phyloP scores from a whole-genome alignment of 129 eudicot species.

The Helianthus tuberosus region DNA sequence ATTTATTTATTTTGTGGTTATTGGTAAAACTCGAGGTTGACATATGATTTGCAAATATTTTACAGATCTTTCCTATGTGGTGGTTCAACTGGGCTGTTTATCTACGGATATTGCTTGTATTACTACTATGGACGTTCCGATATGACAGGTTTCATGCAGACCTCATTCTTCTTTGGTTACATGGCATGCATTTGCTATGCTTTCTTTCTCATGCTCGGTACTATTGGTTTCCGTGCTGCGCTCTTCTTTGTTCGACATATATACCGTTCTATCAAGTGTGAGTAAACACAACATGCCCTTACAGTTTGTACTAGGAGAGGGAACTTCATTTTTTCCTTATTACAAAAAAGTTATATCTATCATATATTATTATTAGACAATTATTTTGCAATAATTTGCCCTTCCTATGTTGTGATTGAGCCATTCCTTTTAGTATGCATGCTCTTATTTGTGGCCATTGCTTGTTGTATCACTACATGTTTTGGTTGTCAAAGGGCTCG shows the following conservation, averaged over 20 bases:
- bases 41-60: neutral
- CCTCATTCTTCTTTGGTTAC: conserved; percentile 68
- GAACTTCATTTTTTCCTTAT: conserved; percentile 2
- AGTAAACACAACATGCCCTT: conserved; percentile 29
- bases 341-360: neutral
- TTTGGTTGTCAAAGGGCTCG: neutral
- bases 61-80: conserved; percentile 66
- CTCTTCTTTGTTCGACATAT: conserved; percentile 63
- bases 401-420: neutral
- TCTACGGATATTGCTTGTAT: conserved; percentile 59
- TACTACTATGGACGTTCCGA: conserved; percentile 55
- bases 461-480: neutral
- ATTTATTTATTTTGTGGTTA: no score
- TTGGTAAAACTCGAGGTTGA: neutral
- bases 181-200: conserved; percentile 75
- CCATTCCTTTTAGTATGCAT: neutral
- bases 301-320: conserved; percentile 4
- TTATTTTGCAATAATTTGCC: conserved; percentile 1
- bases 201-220: conserved; percentile 63
- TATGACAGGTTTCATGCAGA: conserved; percentile 63
- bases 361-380: neutral
- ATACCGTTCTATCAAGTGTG: conserved; percentile 63
- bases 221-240: conserved; percentile 59
- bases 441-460: neutral
- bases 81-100: conserved; percentile 61